Evolutionary conservation across 805 yeast species (phyloP).

Genomic region (Barnettozyma pratensis): DNA sequence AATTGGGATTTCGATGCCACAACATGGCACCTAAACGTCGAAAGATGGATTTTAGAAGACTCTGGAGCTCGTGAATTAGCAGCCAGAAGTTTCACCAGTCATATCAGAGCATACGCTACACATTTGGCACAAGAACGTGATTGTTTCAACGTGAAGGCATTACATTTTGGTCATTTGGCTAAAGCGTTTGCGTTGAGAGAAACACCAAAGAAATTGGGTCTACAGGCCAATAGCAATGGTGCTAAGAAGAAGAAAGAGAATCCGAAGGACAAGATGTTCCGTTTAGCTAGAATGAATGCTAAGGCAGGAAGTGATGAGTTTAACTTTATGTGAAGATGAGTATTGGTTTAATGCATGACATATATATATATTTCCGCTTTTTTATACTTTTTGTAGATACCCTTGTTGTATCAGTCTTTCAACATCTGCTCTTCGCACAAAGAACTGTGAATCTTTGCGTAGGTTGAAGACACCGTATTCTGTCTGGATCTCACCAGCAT

Average conservation of each 20-base stretch:
- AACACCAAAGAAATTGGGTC: constrained; percentile 78
- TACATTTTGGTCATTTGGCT: constrained; percentile 95
- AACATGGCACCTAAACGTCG: constrained; percentile 89
- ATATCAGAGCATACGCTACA: constrained; percentile 92
- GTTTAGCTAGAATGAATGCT: constrained; percentile 67
- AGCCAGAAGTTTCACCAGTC: constrained; percentile 77
- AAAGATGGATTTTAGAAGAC: constrained; percentile 80
- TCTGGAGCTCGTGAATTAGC: constrained; percentile 57
- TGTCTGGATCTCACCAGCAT: constrained; percentile 96
- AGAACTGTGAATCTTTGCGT: constrained; percentile 90
- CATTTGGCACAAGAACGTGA: constrained; percentile 78
- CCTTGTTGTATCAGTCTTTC: constrained; percentile 94
- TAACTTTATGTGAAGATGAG: constrained; percentile 38
- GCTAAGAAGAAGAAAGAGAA: constrained; percentile 52
- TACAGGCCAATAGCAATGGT: constrained; percentile 25
- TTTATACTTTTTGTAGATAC: constrained; percentile 65
- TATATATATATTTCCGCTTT: neutral
- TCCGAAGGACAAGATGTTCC: constrained; percentile 66
- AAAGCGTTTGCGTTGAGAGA: constrained; percentile 93
- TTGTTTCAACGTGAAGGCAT: constrained; percentile 70
- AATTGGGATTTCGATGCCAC: constrained; percentile 95
- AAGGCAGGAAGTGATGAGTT: constrained; percentile 67
- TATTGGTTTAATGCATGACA: neutral
- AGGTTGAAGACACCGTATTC: constrained; percentile 94
- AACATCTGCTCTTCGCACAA: constrained; percentile 90